Base-by-base conservation (phyloP, 805 yeast species). In the Zygosaccharomyces bisporus region DNA sequence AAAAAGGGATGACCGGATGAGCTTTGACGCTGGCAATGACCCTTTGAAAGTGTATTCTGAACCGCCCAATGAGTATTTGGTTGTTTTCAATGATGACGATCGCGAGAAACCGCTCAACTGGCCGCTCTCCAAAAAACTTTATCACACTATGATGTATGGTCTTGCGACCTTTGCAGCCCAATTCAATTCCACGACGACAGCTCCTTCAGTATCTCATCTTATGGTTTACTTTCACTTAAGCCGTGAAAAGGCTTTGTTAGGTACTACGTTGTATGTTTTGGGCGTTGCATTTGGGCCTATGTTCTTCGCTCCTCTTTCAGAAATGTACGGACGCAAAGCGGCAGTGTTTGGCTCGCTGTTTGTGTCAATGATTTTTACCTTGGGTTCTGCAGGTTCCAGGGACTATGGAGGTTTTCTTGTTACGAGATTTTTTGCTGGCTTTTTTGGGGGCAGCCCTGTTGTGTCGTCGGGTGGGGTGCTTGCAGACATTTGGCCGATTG, bases 271-370 rank as follows among this genome's bases (percentile, higher is more conserved):
- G 21, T 90, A 79, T 56, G 96, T 90, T 13, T 64, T 88, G 35
- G 98, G 97, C 8, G 90, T 89, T 66, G 97, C 96, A 1, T 75
- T 87, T 1, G 96, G 97, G 16, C 98, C 98, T 3, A 71, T 90
- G 42, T 57, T 87, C 30, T 90, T 93, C 87, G 96, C 93, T 19
- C 96, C 95, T 3, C 62, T 85, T 29, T 82, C 91, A 13, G 95
- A 85, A 62, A 57, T 83, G 32, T 81, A 73, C 53, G 93, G 95
- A 43, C 76, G 95, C 63, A 76, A 76, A 61, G 63, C 74, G 13
- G 80, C 86, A 12, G 55, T 85, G 44, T 50, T 83, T 1, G 49
- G 78, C 2, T 77, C 89, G 5, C 63, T 74, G 4, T 67, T 86
- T 33, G 76, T 82, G 1, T 76, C 77, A 57, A 67, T 75, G 18